Evolutionary conservation across 352 stramenopile genomes (phyloP), one percentile per base, ranked within the genome.

Genomic region (Phytophthora megakarya): DNA sequence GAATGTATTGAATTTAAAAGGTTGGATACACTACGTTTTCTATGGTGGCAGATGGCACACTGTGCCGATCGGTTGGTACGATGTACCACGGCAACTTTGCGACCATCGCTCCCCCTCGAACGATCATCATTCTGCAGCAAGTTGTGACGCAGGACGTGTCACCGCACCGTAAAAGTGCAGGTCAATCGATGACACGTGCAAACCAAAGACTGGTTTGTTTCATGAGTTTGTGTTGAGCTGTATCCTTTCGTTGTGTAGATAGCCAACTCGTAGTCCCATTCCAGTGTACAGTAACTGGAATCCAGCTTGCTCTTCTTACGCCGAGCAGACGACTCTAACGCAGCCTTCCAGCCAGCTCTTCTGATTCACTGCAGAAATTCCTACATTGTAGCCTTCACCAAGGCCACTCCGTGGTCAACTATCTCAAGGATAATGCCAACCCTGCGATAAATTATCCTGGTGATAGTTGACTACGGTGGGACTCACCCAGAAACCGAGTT

Each of bases 21-120:
- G 26, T 43, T 42, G 18, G 42, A 45, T 61, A 40, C 42, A 43
- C 42, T 52, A 50, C 28, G 21, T 61, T 50, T 26, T 45, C 40
- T 46, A 45, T 23, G 6, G 10, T 30, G 1, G 9, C 13, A 3
- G 26, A 42, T 4, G 40, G 28, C 16, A 52, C 53, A 35, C 12
- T 26, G 50, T 59, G 13, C 50, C 25, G 5, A 9, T 12, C 13
- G n/a, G 48, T 32, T 35, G 32, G 44, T 35, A 35, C 44, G 16
- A 1, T 37, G 42, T 38, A 61, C 21, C 32, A 51, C 35, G 49
- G 23, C 22, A 47, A 57, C 37, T 18, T 12, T 18, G 2, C 13
- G 45, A 53, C 28, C 45, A 53, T 53, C 45, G 42, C 30, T 26
- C 39, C n/a, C n/a, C n/a, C 45, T 40, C 18, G 16, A 25, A 11